Evolutionary conservation across 2,329 filamentous ascomycete genomes (phyloP), one percentile per base, ranked within the genome.

Genomic region (Hypoxylon sp.): DNA sequence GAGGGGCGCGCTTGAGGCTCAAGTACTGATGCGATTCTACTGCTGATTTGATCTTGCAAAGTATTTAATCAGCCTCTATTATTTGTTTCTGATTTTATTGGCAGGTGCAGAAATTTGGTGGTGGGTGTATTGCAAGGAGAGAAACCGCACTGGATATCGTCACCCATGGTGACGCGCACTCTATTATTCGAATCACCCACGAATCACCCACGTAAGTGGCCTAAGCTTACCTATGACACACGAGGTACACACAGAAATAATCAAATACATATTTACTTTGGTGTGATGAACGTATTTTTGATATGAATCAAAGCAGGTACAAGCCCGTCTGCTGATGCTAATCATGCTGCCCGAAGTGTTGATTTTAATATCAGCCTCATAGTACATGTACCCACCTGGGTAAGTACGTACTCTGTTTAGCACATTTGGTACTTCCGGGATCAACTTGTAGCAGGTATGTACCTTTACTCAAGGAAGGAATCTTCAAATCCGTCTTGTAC

Each of bases 111-210:
- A 19, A 21, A 43, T 11, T 11, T 10, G 14, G 38, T 21, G 17
- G 3, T 19, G 38, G 7, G 19, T 11, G 17, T 21, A 7, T 43
- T 10, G 14, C 5, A 38, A 34, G 5, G 10, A 11, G n/a, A 23
- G 34, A 11, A 25, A 28, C 36, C 13, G 36, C 41, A 3, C 23
- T 19, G 36, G 19, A 45, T 28, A 3, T 56, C 53, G n/a, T 23
- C 38, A 46, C 25, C 53, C 53, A 46, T 46, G 25, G 32, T 21
- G 53, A 46, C 53, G 53, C 34, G 41, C 46, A 46, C 25, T 23
- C 34, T 45, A 14, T 28, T 46, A 3, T 41, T 41, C 17, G 38
- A 43, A 43, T n/a, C 38, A 21, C 17, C 17, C 17, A 21, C 17
- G 38, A 43, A 43, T n/a, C 38, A 21, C 17, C 17, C 17, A 21